Evolutionary conservation across 768 basidiomycete genomes (phyloP).

Genomic region (Austroboletus eburneus): DNA sequence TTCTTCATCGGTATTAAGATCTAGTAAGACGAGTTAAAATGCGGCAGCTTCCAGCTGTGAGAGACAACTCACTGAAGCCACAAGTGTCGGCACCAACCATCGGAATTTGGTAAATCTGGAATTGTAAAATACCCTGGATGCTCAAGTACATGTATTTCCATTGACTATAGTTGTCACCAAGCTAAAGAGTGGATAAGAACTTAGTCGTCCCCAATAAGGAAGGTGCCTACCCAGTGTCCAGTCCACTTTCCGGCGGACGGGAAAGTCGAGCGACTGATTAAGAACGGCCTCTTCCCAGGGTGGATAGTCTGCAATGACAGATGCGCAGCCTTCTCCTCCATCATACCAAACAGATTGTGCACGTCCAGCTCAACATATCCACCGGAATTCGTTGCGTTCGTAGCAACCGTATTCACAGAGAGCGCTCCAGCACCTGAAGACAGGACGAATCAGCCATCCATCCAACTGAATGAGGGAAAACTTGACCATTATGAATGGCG

Average conservation of each 20-base stretch:
- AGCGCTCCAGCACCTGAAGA: slow-evolving; percentile 47
- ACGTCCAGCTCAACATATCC: slow-evolving; percentile 63
- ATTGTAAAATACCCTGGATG: slow-evolving; percentile 75
- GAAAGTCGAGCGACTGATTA: slow-evolving; percentile 69
- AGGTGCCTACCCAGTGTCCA: slow-evolving; percentile 57
- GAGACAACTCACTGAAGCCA: slow-evolving; percentile 26
- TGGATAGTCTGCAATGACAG: slow-evolving; percentile 50
- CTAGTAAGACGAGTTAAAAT: slow-evolving; percentile 21
- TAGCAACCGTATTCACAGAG: slow-evolving; percentile 54
- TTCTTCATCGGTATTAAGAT: slow-evolving; percentile 76
- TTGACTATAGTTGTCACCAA: slow-evolving; percentile 73
- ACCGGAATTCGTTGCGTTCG: slow-evolving; percentile 65
- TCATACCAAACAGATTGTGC: slow-evolving; percentile 68
- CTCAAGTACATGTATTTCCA: slow-evolving; percentile 70
- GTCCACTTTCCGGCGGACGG: slow-evolving; percentile 65
- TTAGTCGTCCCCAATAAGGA: not conserved
- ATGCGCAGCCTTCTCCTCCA: slow-evolving; percentile 67
- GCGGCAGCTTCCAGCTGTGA: not conserved
- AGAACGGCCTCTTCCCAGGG: slow-evolving; percentile 62
- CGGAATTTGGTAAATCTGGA: slow-evolving; percentile 80
- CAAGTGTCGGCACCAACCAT: slow-evolving; percentile 77
- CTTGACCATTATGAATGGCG: slow-evolving; percentile 65
- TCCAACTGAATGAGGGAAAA: not conserved
- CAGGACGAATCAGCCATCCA: not conserved
- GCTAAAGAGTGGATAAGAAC: slow-evolving; percentile 31